These are phyloP conservation scores for Leccinum pellstonianum DNA, from an alignment of 768 basidiomycete genomes.

Conservation along the genomic window DNA sequence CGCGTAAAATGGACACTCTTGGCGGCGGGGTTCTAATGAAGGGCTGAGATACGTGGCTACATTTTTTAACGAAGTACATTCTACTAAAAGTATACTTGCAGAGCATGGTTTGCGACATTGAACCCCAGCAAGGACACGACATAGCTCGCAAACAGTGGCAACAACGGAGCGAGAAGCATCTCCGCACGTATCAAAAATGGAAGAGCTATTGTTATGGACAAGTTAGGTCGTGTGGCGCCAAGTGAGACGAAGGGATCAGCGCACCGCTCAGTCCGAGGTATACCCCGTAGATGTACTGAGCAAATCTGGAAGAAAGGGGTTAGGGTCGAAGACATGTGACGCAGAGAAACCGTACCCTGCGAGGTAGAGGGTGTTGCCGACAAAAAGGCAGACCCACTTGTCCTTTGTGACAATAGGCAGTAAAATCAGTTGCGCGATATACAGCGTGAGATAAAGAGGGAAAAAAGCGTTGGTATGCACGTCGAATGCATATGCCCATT, in stretches of 20 bases:
- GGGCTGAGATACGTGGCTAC: conserved; percentile 14
- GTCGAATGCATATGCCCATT: conserved; percentile 96
- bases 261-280: conserved; percentile 83
- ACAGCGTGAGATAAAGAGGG: conserved; percentile 87
- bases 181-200: conserved; percentile 92
- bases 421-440: conserved; percentile 84
- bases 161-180: conserved; percentile 83
- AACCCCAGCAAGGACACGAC: conserved; percentile 86
- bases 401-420: conserved; percentile 78
- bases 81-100: conserved; percentile 74
- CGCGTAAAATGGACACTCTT: conserved; percentile 17
- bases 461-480: conserved; percentile 98
- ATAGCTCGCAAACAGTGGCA: conserved; percentile 85
- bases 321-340: conserved; percentile 4
- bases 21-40: conserved; percentile 32
- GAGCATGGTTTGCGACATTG: conserved; percentile 83
- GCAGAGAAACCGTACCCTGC: conserved; percentile 59
- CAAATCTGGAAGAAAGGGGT: conserved; percentile 49
- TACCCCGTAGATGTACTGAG: conserved; percentile 89
- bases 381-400: conserved; percentile 92
- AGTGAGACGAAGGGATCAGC: conserved; percentile 19
- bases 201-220: conserved; percentile 52
- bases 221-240: conserved; percentile 11
- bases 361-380: conserved; percentile 79
- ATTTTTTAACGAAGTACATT: conserved; percentile 4